These are phyloP conservation scores for Ascocoryne sarcoides DNA, from an alignment of 2,329 filamentous ascomycete genomes.

Conservation along the genomic window DNA sequence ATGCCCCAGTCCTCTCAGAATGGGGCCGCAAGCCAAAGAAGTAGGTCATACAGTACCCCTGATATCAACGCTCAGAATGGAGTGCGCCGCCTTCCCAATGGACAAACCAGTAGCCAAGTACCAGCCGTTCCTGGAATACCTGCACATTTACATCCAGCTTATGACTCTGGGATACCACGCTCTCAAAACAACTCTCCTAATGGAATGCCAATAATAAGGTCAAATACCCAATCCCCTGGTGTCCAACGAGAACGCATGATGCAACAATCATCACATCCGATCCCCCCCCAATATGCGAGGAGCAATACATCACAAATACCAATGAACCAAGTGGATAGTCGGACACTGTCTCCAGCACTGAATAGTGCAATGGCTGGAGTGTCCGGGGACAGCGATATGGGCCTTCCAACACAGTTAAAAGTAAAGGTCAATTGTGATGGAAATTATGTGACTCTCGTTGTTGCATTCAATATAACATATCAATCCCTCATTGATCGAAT, in stretches of 20 bases:
- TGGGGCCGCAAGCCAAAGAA: constrained; percentile 50
- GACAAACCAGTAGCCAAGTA: constrained; percentile 40
- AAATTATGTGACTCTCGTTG: constrained; percentile 91
- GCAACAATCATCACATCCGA: constrained; percentile 32
- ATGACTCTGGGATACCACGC: constrained; percentile 59
- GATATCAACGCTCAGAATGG: constrained; percentile 72
- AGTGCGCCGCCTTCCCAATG: constrained; percentile 45
- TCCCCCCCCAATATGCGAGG: constrained; percentile 28
- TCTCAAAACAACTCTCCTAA: constrained; percentile 76
- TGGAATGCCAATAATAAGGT: constrained; percentile 56
- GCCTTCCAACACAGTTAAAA: constrained; percentile 69
- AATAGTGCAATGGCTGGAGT: constrained; percentile 15
- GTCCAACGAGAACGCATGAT: constrained; percentile 50
- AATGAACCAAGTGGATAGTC: constrained; percentile 26
- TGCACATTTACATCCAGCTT: constrained; percentile 51
- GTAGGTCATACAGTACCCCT: constrained; percentile 88
- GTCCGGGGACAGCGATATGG: constrained; percentile 39
- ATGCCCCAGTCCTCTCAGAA: constrained; percentile 51
- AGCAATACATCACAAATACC: constrained; percentile 21
- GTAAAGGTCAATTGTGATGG: constrained; percentile 91
- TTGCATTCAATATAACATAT: constrained; percentile 90
- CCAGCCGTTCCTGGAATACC: constrained; percentile 72
- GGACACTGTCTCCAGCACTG: constrained; percentile 39
- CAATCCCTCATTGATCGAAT: constrained; percentile 91
- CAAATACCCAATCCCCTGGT: constrained; percentile 63